Base-by-base conservation (phyloP, 2,329 filamentous ascomycete species). In the Chrysosporium queenslandicum region DNA sequence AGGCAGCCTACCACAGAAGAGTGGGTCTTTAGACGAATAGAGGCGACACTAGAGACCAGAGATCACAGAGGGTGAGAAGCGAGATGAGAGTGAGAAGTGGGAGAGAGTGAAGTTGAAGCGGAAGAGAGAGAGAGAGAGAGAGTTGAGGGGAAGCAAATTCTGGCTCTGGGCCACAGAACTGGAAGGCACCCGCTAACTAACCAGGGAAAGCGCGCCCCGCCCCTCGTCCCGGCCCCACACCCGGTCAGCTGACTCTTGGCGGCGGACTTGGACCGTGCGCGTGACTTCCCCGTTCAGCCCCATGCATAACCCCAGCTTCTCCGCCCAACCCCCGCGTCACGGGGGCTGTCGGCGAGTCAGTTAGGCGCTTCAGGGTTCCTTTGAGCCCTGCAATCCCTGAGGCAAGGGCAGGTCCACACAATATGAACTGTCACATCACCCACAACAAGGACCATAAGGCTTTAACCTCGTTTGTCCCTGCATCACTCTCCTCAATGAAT, bases 241-340 rank as follows among this genome's bases (percentile, higher is more conserved):
- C 12, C n/a, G 25, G 16, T 45, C 41, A 45, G 41, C 41, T 30
- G 41, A 32, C 21, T 45, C 25, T 45, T 45, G 41, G 41, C 41
- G 25, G 25, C 40, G 23, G 18, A 18, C n/a, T n/a, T n/a, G n/a
- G n/a, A n/a, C n/a, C n/a, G n/a, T n/a, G 7, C 14, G 3, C 14
- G 32, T 36, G 32, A n/a, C 32, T 42, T 18, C 14, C 18, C 37
- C 37, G 11, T 11, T 6, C 29, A 30, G 29, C 29, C 29, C 29
- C 11, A 30, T 11, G 29, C 11, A 30, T 11, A 30, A 30, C 29
- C 29, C 29, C 29, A n/a, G n/a, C n/a, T n/a, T n/a, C n/a, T n/a
- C n/a, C n/a, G n/a, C n/a, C n/a, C n/a, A n/a, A n/a, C n/a, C n/a
- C n/a, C n/a, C n/a, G n/a, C n/a, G n/a, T n/a, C n/a, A n/a, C n/a